Percentiles rank a stretch among this genome's conserved stretches.
Conservation (phyloP, 2,329 filamentous ascomycete genomes). For the Colletotrichum abscissum region DNA sequence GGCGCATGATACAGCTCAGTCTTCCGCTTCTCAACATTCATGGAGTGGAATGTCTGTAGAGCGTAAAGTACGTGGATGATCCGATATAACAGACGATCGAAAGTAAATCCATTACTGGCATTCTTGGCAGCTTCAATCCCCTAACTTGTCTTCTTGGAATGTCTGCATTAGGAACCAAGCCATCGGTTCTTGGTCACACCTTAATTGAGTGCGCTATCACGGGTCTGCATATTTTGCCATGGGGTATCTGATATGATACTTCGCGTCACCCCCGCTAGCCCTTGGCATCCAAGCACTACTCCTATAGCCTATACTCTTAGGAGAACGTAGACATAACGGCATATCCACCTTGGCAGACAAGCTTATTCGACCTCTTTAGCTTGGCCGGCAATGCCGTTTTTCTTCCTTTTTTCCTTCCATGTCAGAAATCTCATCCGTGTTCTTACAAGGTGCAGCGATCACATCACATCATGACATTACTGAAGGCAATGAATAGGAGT, state of each 20-base stretch:
- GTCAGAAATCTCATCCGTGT: too few species aligned
- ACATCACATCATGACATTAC: too few species aligned
- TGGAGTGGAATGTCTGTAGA: too few species aligned
- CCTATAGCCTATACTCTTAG: neutral
- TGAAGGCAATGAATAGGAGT: rapidly evolving
- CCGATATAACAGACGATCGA: neutral
- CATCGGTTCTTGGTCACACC: neutral
- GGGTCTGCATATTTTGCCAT: neutral
- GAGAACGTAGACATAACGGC: neutral
- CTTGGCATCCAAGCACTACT: slow-evolving; percentile 5
- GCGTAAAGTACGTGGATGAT: too few species aligned
- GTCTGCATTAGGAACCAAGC: slow-evolving; percentile 6
- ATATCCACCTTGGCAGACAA: slow-evolving; percentile 6
- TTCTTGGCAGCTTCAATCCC: neutral
- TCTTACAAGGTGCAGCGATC: too few species aligned
- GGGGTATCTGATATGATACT: neutral
- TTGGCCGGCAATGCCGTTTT: neutral
- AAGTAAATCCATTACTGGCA: neutral
- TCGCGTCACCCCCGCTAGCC: neutral
- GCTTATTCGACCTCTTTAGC: slow-evolving; percentile 12
- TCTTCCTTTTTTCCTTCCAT: neutral
- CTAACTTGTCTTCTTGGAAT: neutral
- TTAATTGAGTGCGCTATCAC: neutral
- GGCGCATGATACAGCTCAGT: too few species aligned
- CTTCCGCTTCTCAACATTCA: too few species aligned